Evolutionary conservation across 768 basidiomycete genomes (phyloP).

Genomic region (Polyporus arcularius): DNA sequence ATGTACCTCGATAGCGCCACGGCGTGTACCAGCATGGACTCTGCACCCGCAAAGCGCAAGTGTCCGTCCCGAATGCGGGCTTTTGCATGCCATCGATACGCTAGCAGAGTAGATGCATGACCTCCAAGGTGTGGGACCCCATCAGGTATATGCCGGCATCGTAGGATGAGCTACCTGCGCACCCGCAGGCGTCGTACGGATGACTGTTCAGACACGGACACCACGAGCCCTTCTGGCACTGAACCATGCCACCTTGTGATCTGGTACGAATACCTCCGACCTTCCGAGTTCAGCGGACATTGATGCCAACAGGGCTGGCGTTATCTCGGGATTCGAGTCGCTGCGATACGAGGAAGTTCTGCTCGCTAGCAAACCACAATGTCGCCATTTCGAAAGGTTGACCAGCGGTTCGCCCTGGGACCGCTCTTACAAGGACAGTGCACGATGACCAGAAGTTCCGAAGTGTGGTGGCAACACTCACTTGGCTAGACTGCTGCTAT

Average conservation of each 20-base stretch:
- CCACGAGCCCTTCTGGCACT: neutral
- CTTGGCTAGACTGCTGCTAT: neutral
- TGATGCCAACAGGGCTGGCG: neutral
- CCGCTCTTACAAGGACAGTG: neutral
- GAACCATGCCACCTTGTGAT: slow-evolving; percentile 5
- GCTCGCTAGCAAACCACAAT: neutral
- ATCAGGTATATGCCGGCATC: no score
- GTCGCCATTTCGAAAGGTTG: neutral
- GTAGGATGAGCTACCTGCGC: no score
- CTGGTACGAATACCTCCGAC: neutral
- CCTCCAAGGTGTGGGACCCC: no score
- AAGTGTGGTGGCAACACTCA: neutral
- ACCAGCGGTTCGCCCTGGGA: neutral
- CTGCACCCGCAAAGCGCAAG: no score
- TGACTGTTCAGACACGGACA: neutral
- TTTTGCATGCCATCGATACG: no score
- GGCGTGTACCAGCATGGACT: no score
- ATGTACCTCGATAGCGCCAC: no score
- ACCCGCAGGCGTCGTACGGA: neutral
- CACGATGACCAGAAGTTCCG: neutral
- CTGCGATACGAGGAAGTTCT: slow-evolving; percentile 2
- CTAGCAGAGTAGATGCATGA: no score
- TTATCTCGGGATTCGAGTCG: neutral
- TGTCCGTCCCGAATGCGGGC: no score
- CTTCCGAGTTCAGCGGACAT: slow-evolving; percentile 5